phyloP scores from a whole-genome alignment of 441 rosid species.

The Arabidopsis hybrid region DNA sequence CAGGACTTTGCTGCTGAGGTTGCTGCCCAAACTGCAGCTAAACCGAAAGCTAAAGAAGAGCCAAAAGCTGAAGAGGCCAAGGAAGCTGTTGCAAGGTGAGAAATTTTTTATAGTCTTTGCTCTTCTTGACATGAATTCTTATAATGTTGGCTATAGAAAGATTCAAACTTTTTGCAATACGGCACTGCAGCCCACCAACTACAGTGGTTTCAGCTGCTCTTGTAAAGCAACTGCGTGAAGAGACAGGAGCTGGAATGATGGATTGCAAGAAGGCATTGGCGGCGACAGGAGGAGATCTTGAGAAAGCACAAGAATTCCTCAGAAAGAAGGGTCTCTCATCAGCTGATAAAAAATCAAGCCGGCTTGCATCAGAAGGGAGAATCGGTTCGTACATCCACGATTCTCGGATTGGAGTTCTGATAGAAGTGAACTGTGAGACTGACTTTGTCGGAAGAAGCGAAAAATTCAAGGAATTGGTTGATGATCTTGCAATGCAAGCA shows the following conservation, averaged over 20 bases:
- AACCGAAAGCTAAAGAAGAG: conserved; percentile 54
- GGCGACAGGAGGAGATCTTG: conserved; percentile 89
- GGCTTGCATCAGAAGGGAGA: conserved; percentile 96
- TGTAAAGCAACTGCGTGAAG: conserved; percentile 92
- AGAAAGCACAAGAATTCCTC: conserved; percentile 94
- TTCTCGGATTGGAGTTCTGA: conserved; percentile 81
- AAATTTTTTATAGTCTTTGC: conserved; percentile 6
- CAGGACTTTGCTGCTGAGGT: conserved; percentile 98
- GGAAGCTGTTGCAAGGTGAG: conserved; percentile 73
- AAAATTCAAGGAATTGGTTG: conserved; percentile 83
- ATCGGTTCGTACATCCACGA: conserved; percentile 96
- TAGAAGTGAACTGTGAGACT: conserved; percentile 94
- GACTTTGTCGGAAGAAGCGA: conserved; percentile 96
- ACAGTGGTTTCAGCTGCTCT: conserved; percentile 76
- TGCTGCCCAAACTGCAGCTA: conserved; percentile 90
- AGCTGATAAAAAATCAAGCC: conserved; percentile 89
- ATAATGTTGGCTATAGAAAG: background rate
- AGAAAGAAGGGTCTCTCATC: conserved; percentile 90
- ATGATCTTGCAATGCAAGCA: conserved; percentile 94
- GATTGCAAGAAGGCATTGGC: conserved; percentile 97
- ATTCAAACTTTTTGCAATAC: background rate
- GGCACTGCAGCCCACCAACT: conserved; percentile 54
- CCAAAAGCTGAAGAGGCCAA: conserved; percentile 60
- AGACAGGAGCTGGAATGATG: conserved; percentile 99
- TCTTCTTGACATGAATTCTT: conserved; percentile 22